Percentiles rank a stretch among this genome's conserved stretches.
phyloP scores from a whole-genome alignment of 306 rosid species.

The Luffa acutangula region DNA sequence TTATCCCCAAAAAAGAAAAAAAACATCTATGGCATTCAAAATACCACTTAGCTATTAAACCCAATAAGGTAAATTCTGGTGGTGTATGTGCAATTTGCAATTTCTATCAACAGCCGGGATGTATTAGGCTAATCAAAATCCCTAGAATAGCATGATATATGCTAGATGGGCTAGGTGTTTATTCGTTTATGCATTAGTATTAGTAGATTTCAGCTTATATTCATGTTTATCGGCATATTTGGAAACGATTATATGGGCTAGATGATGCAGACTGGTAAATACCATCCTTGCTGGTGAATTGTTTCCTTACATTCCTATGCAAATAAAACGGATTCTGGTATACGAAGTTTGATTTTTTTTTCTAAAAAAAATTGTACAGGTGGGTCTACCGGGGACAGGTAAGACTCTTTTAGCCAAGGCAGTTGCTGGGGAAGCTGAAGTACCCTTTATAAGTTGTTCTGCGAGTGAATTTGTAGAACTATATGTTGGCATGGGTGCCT shows the following conservation, averaged over 20 bases:
- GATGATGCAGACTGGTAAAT: neutral
- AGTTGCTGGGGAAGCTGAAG: slow-evolving; percentile 98
- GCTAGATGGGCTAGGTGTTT: neutral
- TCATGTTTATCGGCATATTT: neutral
- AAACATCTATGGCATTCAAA: neutral
- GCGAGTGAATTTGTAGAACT: slow-evolving; percentile 99
- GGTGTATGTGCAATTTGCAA: neutral
- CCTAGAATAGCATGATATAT: neutral
- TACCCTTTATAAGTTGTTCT: slow-evolving; percentile 93
- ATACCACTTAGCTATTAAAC: neutral
- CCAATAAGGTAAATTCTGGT: neutral
- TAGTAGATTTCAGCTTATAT: neutral
- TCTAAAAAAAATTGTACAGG: slow-evolving; percentile 61
- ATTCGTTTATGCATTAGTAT: neutral
- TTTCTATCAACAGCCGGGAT: neutral
- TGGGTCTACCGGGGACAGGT: slow-evolving; percentile 99
- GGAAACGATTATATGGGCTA: neutral
- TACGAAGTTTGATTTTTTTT: neutral
- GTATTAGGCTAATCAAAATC: neutral
- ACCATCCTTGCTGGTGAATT: neutral
- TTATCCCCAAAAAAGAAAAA: too few relatives aligned
- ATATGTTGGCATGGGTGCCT: slow-evolving; percentile 99
- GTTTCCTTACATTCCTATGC: neutral
- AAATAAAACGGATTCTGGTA: neutral
- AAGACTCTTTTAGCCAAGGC: slow-evolving; percentile 99